These are phyloP conservation scores for Selenicereus undatus DNA, from an alignment of 148 eudicot genomes.

Conservation along the genomic window DNA sequence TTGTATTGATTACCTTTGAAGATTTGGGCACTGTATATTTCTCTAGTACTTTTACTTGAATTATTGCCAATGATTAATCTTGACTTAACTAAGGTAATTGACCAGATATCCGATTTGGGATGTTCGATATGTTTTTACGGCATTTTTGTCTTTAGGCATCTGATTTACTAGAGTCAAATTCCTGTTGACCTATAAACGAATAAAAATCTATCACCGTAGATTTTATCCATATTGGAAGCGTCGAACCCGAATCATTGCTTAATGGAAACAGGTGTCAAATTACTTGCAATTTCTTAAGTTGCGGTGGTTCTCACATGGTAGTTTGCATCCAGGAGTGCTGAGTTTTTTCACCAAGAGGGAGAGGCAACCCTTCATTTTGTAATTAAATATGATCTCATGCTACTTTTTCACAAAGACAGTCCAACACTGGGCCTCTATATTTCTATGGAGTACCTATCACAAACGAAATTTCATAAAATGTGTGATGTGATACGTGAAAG, in stretches of 20 bases:
- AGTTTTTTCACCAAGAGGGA: neutral
- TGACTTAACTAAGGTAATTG: neutral
- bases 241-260: too few relatives aligned
- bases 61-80: neutral
- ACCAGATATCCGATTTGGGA: too few relatives aligned
- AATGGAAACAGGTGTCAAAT: too few relatives aligned
- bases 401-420: neutral
- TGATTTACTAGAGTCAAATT: too few relatives aligned
- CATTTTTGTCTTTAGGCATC: too few relatives aligned
- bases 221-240: too few relatives aligned
- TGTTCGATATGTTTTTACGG: constrained; percentile 8
- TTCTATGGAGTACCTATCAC: neutral
- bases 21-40: neutral
- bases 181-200: too few relatives aligned
- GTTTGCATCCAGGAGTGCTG: neutral
- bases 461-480: too few relatives aligned
- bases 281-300: too few relatives aligned
- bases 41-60: neutral
- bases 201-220: too few relatives aligned
- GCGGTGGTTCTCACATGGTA: too few relatives aligned
- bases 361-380: neutral
- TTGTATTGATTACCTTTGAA: neutral
- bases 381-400: neutral
- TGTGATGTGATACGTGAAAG: too few relatives aligned
- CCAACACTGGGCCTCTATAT: constrained; percentile 3